These are phyloP conservation scores for Farysia itapuensis DNA, from an alignment of 1,284 basidiomycete genomes.

Conservation along the genomic window DNA sequence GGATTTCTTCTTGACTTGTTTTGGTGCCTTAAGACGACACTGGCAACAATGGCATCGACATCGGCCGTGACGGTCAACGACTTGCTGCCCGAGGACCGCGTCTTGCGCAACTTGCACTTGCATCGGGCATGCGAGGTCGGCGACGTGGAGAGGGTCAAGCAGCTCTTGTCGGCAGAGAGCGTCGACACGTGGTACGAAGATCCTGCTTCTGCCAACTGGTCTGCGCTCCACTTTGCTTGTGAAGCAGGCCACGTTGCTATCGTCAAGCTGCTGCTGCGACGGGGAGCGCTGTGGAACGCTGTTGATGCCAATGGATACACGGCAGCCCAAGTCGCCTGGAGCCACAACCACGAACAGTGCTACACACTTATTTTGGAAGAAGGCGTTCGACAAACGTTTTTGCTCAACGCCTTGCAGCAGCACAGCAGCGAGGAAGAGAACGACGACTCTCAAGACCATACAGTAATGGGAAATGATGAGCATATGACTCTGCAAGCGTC, in stretches of 20 bases:
- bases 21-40: too few species aligned
- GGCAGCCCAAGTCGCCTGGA: slow-evolving; percentile 54
- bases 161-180: slow-evolving; percentile 17
- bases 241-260: slow-evolving; percentile 71
- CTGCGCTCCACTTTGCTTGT: slow-evolving; percentile 84
- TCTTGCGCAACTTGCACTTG: slow-evolving; percentile 39
- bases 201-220: slow-evolving; percentile 68
- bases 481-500: slow-evolving; percentile 61
- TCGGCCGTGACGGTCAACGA: slow-evolving; percentile 7
- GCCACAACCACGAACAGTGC: slow-evolving; percentile 39
- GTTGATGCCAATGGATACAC: slow-evolving; percentile 51
- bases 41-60: neutral
- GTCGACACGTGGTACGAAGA: slow-evolving; percentile 81
- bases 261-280: slow-evolving; percentile 71
- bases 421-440: slow-evolving; percentile 4
- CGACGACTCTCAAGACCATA: slow-evolving; percentile 1
- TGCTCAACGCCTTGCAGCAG: slow-evolving; percentile 29
- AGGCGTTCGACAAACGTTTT: slow-evolving; percentile 54
- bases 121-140: slow-evolving; percentile 40
- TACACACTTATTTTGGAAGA: slow-evolving; percentile 59
- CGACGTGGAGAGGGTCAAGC: slow-evolving; percentile 22
- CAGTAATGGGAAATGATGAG: slow-evolving; percentile 60
- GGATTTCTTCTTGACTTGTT: too few species aligned
- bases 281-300: slow-evolving; percentile 89
- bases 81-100: slow-evolving; percentile 22